These are phyloP conservation scores for Fusarium tricinctum DNA, from an alignment of 2,329 filamentous ascomycete genomes.

Conservation along the genomic window DNA sequence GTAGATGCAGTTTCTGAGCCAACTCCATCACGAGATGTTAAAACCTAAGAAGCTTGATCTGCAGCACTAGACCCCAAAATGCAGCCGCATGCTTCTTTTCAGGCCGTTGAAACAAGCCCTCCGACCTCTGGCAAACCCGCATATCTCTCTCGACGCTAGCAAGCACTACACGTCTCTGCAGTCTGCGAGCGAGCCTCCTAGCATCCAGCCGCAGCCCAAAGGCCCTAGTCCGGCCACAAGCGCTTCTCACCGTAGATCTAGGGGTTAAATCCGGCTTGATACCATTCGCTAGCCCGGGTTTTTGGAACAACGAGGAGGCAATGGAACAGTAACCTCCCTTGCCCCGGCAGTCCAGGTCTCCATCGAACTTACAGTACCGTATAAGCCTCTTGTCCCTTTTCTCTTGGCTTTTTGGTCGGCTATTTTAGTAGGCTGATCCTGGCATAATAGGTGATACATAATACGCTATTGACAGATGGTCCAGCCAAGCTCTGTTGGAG, in stretches of 20 bases:
- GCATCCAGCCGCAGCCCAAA: conserved; percentile 18
- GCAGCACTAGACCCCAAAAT: conserved; percentile 31
- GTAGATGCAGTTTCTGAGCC: neutral
- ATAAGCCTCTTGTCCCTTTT: conserved; percentile 35
- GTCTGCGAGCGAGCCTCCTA: neutral
- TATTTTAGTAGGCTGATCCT: conserved; percentile 20
- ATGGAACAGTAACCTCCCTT: conserved; percentile 38
- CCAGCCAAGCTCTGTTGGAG: conserved; percentile 17
- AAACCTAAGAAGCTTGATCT: conserved; percentile 15
- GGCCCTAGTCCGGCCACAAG: conserved; percentile 43
- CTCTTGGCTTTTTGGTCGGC: conserved; percentile 22
- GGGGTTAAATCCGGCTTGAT: conserved; percentile 40
- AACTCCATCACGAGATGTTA: conserved; percentile 4
- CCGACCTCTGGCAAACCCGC: conserved; percentile 21
- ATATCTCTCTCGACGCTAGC: conserved; percentile 28
- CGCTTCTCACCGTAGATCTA: conserved; percentile 43
- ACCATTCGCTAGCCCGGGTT: conserved; percentile 44
- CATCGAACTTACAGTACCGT: conserved; percentile 29
- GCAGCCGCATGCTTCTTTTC: conserved; percentile 34
- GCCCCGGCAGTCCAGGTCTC: conserved; percentile 38
- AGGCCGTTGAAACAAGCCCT: conserved; percentile 44
- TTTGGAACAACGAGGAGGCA: conserved; percentile 42
- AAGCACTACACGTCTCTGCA: neutral
- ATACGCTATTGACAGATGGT: conserved; percentile 32
- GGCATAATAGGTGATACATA: conserved; percentile 3